These are phyloP conservation scores for Macrocybe gigantea DNA, from an alignment of 768 basidiomycete genomes.

Conservation along the genomic window DNA sequence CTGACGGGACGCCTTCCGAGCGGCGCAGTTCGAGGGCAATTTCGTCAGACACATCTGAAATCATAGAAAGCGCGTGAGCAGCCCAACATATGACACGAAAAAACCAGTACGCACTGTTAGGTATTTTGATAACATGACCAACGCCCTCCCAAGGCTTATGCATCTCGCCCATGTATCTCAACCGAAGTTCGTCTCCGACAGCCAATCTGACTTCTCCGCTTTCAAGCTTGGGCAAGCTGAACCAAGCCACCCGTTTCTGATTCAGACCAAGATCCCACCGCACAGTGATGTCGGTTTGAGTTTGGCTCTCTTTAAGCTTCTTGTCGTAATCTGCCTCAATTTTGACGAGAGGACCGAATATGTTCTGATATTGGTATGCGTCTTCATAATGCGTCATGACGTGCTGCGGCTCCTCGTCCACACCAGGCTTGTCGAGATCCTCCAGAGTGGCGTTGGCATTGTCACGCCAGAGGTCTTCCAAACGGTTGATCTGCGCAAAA, in stretches of 20 bases:
- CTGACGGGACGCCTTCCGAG: slow-evolving; percentile 89
- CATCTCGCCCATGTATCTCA: slow-evolving; percentile 84
- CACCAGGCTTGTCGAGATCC: slow-evolving; percentile 94
- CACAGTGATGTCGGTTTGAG: slow-evolving; percentile 93
- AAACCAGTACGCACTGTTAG: slow-evolving; percentile 71
- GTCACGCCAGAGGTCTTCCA: slow-evolving; percentile 98
- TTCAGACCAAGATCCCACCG: slow-evolving; percentile 98
- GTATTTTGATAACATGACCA: slow-evolving; percentile 98
- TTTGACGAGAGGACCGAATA: slow-evolving; percentile 98
- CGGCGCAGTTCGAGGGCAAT: slow-evolving; percentile 89
- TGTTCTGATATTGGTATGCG: slow-evolving; percentile 99
- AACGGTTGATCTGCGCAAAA: slow-evolving; percentile 92
- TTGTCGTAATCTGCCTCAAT: slow-evolving; percentile 99
- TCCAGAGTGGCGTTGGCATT: slow-evolving; percentile 92
- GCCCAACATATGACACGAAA: neutral
- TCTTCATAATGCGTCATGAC: slow-evolving; percentile 92
- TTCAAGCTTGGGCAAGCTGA: slow-evolving; percentile 91
- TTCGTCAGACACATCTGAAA: slow-evolving; percentile 94
- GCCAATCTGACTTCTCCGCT: slow-evolving; percentile 96
- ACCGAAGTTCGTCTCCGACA: slow-evolving; percentile 89
- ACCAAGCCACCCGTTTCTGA: slow-evolving; percentile 99
- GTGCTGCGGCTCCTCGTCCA: slow-evolving; percentile 96
- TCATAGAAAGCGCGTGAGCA: slow-evolving; percentile 6
- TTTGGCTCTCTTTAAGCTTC: slow-evolving; percentile 95
- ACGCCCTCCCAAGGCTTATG: slow-evolving; percentile 97